These are phyloP conservation scores for Aquilaria malaccensis DNA, from an alignment of 345 rosid species.

Conservation along the genomic window DNA sequence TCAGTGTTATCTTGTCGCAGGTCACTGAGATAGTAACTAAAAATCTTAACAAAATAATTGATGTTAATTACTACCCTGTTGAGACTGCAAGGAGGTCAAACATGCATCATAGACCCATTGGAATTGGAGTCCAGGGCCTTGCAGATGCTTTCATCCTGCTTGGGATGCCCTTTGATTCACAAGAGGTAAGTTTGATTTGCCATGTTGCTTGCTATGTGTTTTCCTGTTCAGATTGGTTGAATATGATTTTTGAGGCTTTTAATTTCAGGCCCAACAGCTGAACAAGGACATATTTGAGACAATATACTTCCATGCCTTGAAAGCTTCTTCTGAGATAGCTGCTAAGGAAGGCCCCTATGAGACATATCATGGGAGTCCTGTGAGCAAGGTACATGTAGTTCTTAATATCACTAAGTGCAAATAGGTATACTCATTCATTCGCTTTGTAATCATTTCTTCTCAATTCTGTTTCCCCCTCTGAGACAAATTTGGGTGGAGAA, in stretches of 20 bases:
- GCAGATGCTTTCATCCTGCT: slow-evolving; percentile 89
- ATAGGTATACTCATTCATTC: too few relatives aligned
- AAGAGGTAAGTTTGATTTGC: slow-evolving; percentile 44
- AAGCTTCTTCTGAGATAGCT: slow-evolving; percentile 69
- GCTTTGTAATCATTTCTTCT: too few relatives aligned
- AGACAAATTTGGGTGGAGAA: not conserved
- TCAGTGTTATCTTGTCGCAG: slow-evolving; percentile 22
- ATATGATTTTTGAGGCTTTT: slow-evolving; percentile 14
- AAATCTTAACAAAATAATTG: slow-evolving; percentile 84
- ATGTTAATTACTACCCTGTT: slow-evolving; percentile 88
- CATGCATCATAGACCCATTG: slow-evolving; percentile 79
- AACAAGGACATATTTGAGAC: slow-evolving; percentile 93
- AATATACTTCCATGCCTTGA: slow-evolving; percentile 77
- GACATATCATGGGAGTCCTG: slow-evolving; percentile 78
- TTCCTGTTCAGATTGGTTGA: not conserved
- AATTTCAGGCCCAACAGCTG: slow-evolving; percentile 69
- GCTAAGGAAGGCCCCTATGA: slow-evolving; percentile 67
- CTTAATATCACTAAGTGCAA: too few relatives aligned
- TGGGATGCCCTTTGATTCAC: slow-evolving; percentile 88
- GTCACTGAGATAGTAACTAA: slow-evolving; percentile 55
- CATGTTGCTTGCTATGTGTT: not conserved
- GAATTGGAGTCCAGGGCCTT: slow-evolving; percentile 95
- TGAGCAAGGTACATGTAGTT: slow-evolving; percentile 65
- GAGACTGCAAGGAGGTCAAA: slow-evolving; percentile 85
- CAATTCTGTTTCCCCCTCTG: not conserved